Evolutionary conservation across 495 filamentous ascomycete genomes (phyloP), one percentile per base, ranked within the genome.

Genomic region (Hyaloscypha hepaticicola): DNA sequence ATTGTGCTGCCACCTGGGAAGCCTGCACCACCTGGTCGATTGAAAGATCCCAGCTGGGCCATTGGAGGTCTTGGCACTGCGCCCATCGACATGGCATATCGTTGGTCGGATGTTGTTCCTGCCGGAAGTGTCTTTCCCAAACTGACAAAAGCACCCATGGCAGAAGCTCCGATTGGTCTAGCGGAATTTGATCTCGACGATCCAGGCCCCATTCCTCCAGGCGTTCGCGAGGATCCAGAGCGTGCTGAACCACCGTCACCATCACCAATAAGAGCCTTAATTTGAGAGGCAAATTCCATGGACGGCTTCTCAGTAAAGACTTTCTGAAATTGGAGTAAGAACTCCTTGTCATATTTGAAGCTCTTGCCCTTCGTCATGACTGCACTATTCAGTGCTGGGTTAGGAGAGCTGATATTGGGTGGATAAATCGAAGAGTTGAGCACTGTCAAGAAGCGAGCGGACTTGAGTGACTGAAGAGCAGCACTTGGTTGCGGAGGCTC

Each of bases 261-360:
- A 64, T 84, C 84, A 62, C 90, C 93, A 61, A 93, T 92, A 48
- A 99, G 86, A 27, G 88, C 90, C 72, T 97, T 92, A 67, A 99
- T 83, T 66, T 91, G 91, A 55, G 83, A 77, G 60, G 93, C 88
- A 87, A 96, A 99, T 69, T 97, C 93, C 16, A 91, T 67, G 2
- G 92, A 93, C 11, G 95, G 95, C 76, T 97, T 96, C 77, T 99
- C 95, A 60, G 88, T 95, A 78, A 96, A 99, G 2, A 92, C 90
- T 58, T 80, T 78, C 79, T 97, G 88, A 83, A 99, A 99, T 72
- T 99, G 96, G n/a, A 98, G 81, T 76, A 99, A 79, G 83, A 99
- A 99, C 55, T 91, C 86, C 63, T 90, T 90, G 74, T 97, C 91
- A 77, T 99, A 99, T 72, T 93, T 91, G 83, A 96, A 96, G 24